Conservation (phyloP, 495 filamentous ascomycete species). For the Penicillium lividum region DNA sequence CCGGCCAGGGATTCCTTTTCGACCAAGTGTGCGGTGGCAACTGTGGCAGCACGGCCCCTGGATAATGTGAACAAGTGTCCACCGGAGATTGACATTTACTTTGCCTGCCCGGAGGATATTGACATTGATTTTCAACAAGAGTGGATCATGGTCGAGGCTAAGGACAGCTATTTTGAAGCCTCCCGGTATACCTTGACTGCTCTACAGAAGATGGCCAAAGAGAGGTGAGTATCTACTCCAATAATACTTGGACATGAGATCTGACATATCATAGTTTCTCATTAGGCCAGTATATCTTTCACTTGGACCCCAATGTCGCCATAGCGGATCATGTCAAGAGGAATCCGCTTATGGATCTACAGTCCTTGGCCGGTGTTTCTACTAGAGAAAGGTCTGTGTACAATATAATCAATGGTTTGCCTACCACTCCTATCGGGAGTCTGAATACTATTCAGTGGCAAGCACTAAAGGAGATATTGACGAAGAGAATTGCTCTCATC, state of each 20-base stretch:
- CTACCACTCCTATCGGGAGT: conserved; percentile 43
- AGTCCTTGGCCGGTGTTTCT: conserved; percentile 25
- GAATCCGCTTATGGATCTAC: conserved; percentile 50
- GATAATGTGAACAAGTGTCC: conserved; percentile 62
- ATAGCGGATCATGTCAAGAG: conserved; percentile 51
- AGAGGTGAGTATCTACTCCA: conserved; percentile 48
- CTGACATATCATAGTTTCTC: conserved; percentile 53
- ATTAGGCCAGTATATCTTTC: conserved; percentile 60
- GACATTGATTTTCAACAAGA: conserved; percentile 69
- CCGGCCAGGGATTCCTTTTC: conserved; percentile 64
- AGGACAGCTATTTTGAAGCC: conserved; percentile 72
- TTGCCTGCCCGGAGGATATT: conserved; percentile 58
- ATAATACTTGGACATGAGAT: conserved; percentile 4
- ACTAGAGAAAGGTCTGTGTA: conserved; percentile 29
- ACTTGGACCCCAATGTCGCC: conserved; percentile 45
- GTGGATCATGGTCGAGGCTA: conserved; percentile 77
- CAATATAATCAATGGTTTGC: conserved; percentile 54
- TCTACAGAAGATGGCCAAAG: conserved; percentile 67
- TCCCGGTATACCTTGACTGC: conserved; percentile 69
- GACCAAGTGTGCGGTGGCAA: conserved; percentile 66
- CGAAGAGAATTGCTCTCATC: conserved; percentile 72
- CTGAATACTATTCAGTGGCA: conserved; percentile 70
- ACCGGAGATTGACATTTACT: conserved; percentile 75
- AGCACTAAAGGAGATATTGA: conserved; percentile 70
- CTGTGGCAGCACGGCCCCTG: conserved; percentile 70